Conservation (phyloP, 139 green algal species). For the Trebouxia sp. region DNA sequence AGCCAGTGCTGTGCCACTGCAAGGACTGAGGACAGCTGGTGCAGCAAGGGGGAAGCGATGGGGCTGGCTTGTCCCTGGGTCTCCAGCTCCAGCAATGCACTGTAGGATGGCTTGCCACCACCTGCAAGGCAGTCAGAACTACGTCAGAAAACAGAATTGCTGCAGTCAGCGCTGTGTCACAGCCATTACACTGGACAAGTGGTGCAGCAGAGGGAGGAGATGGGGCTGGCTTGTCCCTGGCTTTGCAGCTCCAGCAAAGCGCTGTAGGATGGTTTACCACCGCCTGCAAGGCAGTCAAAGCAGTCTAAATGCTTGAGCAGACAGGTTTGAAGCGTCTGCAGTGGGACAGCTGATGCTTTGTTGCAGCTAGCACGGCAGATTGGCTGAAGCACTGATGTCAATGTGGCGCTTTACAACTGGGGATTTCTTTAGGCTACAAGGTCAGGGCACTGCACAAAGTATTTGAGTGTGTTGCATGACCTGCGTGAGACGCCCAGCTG, state of each 20-base stretch:
- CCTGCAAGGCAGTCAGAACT: conserved; percentile 15
- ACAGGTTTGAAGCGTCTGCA: too few species aligned
- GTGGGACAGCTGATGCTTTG: too few species aligned
- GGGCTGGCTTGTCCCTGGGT: conserved; percentile 29
- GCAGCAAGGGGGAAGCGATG: conserved; percentile 39
- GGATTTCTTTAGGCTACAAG: too few species aligned
- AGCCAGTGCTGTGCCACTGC: conserved; percentile 33
- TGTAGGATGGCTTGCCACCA: conserved; percentile 28
- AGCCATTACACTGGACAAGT: conserved; percentile 31
- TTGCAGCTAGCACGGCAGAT: too few species aligned
- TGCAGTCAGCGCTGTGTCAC: conserved; percentile 38
- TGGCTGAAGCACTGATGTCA: too few species aligned
- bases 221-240: conserved; percentile 27
- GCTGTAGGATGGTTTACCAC: conserved; percentile 26
- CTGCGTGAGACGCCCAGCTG: too few species aligned
- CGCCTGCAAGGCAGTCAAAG: conserved; percentile 15
- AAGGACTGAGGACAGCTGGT: conserved; percentile 33
- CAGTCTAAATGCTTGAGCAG: too few species aligned
- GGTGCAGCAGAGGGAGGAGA: conserved; percentile 36
- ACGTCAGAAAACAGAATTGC: not conserved
- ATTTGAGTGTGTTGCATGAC: too few species aligned
- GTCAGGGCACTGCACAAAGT: too few species aligned
- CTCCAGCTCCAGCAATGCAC: conserved; percentile 38
- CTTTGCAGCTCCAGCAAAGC: conserved; percentile 42
- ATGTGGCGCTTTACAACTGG: too few species aligned